Conservation (phyloP, 305 asterid species). For the Euphrasia arctica region DNA sequence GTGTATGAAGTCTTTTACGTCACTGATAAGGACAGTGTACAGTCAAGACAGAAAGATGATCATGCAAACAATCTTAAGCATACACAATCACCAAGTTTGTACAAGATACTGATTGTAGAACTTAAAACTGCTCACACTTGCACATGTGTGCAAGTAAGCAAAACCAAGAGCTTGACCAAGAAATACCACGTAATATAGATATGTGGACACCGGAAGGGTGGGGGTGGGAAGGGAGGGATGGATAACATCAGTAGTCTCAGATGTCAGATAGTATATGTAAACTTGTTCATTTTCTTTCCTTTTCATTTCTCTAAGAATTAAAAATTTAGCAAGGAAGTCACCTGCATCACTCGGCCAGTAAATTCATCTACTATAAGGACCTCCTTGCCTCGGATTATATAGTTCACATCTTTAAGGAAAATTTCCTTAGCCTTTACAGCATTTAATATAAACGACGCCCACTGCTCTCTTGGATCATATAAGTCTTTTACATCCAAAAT, state of each 20-base stretch:
- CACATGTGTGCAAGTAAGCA: not conserved
- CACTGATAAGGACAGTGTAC: no score
- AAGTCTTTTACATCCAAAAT: constrained; percentile 89
- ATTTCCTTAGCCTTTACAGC: constrained; percentile 96
- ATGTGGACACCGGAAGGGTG: not conserved
- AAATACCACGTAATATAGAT: not conserved
- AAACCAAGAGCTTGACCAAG: not conserved
- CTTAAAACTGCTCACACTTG: not conserved
- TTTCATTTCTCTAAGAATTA: constrained; percentile 19
- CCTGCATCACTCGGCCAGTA: constrained; percentile 99
- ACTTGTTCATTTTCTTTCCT: constrained; percentile 20
- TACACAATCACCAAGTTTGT: not conserved
- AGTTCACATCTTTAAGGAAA: constrained; percentile 92
- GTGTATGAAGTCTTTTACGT: no score
- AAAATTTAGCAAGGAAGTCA: constrained; percentile 34
- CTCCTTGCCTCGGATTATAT: constrained; percentile 92
- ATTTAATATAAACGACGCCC: constrained; percentile 95
- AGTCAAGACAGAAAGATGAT: not conserved
- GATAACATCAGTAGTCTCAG: constrained; percentile 12
- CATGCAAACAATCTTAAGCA: not conserved
- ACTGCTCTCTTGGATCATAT: constrained; percentile 97
- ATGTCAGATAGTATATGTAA: not conserved
- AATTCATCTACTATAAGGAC: constrained; percentile 96
- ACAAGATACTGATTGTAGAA: not conserved
- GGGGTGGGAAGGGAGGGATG: constrained; percentile 2